Percentiles rank a stretch among this genome's conserved stretches.
These are phyloP conservation scores for Elongisporangium prolatum DNA, from an alignment of 352 stramenopile genomes.

Conservation along the genomic window DNA sequence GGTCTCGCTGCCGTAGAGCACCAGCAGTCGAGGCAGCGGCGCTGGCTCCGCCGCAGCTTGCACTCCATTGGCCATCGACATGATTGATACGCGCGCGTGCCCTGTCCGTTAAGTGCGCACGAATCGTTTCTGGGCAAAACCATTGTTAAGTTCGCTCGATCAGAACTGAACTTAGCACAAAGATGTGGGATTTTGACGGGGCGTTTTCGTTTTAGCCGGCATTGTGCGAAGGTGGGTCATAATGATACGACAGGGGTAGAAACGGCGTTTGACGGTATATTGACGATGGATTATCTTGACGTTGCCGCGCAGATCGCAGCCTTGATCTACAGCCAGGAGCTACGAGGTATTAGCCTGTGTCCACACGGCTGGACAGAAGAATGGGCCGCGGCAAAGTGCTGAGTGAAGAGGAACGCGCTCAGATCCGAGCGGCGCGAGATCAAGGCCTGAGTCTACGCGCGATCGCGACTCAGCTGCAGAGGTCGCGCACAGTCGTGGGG, in stretches of 20 bases:
- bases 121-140: no score
- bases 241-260: neutral
- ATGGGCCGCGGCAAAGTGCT: neutral
- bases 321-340: neutral
- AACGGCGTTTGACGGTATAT: neutral
- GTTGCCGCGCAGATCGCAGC: neutral
- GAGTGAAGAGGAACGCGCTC: neutral
- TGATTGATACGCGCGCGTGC: neutral
- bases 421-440: neutral
- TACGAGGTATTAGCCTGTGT: neutral
- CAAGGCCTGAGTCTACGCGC: neutral
- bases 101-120: neutral
- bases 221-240: neutral
- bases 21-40: conserved; percentile 42
- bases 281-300: neutral
- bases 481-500: neutral
- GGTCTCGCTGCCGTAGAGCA: conserved; percentile 91
- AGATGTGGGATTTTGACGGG: neutral
- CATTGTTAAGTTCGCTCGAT: no score
- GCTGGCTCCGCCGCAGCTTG: neutral
- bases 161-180: neutral
- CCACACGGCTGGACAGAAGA: no score
- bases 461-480: neutral
- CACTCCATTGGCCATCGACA: conserved; percentile 1
- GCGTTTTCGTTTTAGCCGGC: neutral